Evolutionary conservation across 2,329 filamentous ascomycete genomes (phyloP).

Genomic region (Paradendryphiella salina): DNA sequence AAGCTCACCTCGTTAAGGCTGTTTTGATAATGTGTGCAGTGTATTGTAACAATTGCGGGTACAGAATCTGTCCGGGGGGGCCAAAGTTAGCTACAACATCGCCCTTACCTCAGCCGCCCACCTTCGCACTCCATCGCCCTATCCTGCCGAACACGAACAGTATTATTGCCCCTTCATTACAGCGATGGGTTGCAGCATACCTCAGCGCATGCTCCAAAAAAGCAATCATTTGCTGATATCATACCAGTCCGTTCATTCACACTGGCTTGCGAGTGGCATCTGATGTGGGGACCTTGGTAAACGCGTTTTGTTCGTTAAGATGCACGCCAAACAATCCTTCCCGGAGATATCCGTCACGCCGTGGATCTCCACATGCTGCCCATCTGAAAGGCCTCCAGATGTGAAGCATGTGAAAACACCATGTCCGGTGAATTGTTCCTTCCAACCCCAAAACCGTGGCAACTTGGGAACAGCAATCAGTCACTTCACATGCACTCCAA

Average conservation of each 20-base stretch:
- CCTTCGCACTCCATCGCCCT: too few species aligned
- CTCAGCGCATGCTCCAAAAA: too few species aligned
- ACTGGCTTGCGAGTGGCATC: too few species aligned
- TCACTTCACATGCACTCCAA: not conserved
- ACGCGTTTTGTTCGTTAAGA: constrained; percentile 4
- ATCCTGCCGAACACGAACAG: too few species aligned
- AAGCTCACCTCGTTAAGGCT: constrained; percentile 19
- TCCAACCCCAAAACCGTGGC: not conserved
- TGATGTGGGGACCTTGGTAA: constrained; percentile 1
- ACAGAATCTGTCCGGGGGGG: constrained; percentile 9
- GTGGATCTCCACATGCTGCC: not conserved
- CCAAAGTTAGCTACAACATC: not conserved
- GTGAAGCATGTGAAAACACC: not conserved
- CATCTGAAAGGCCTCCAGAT: not conserved
- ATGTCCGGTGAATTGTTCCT: not conserved
- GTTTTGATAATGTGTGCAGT: constrained; percentile 9
- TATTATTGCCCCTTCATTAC: too few species aligned
- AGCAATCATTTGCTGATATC: too few species aligned
- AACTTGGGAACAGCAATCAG: not conserved
- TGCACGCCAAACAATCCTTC: not conserved
- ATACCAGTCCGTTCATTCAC: too few species aligned
- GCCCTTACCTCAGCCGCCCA: constrained; percentile 11
- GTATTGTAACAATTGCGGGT: constrained; percentile 17
- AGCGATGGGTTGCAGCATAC: too few species aligned
- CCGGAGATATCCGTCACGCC: not conserved